Evolutionary conservation across 1,284 basidiomycete genomes (phyloP).

Genomic region (Chiua sp.): DNA sequence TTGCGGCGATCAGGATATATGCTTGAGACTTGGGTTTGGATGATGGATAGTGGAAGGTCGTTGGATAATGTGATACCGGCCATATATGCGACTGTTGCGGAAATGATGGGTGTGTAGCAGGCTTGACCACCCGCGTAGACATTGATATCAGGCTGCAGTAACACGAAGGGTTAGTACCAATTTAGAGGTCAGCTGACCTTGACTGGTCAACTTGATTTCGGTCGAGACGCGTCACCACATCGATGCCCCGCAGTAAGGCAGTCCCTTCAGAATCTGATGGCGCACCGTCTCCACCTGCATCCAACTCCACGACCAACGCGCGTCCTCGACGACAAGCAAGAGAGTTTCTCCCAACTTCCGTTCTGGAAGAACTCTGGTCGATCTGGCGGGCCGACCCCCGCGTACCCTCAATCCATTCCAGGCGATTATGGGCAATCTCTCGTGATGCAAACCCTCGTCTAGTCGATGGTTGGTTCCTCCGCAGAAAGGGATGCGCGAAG

Average conservation of each 20-base stretch:
- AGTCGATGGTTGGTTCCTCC: constrained; percentile 31
- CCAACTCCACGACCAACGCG: not conserved
- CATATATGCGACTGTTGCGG: not conserved
- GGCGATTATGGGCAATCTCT: constrained; percentile 32
- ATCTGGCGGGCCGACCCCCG: constrained; percentile 36
- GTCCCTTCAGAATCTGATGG: not conserved
- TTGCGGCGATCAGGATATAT: constrained; percentile 55
- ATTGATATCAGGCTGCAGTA: not conserved
- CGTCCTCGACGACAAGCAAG: constrained; percentile 9
- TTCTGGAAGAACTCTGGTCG: constrained; percentile 33
- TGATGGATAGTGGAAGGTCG: not conserved
- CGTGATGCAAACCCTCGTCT: constrained; percentile 25
- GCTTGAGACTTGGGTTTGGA: constrained; percentile 13
- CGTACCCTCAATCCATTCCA: constrained; percentile 34
- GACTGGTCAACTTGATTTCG: not conserved
- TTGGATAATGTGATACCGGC: constrained; percentile 16
- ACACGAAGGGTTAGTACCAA: not conserved
- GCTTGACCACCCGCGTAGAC: not conserved
- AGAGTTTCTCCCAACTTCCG: constrained; percentile 18
- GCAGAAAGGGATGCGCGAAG: constrained; percentile 33
- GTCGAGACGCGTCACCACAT: constrained; percentile 2
- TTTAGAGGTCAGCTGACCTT: constrained; percentile 19
- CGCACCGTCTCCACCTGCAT: not conserved
- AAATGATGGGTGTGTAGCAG: not conserved
- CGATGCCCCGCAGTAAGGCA: constrained; percentile 21